phyloP scores from a whole-genome alignment of 805 yeast species.

The Candida gorgasii region DNA sequence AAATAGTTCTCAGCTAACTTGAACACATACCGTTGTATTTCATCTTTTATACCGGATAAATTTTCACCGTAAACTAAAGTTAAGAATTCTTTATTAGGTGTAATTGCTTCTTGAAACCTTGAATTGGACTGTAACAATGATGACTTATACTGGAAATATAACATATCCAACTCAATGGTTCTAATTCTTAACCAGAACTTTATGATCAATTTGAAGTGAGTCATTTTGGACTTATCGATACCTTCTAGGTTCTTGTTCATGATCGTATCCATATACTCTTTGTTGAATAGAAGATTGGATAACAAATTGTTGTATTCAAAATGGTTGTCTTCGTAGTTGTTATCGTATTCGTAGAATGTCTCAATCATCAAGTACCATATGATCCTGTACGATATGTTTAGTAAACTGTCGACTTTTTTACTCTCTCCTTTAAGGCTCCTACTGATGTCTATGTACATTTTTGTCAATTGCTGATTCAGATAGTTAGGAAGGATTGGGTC shows the following conservation, averaged over 20 bases:
- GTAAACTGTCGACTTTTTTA: slow-evolving; percentile 20
- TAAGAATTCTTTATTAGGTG: slow-evolving; percentile 24
- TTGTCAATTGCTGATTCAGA: slow-evolving; percentile 16
- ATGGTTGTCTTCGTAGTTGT: slow-evolving; percentile 24
- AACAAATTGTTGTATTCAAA: slow-evolving; percentile 30
- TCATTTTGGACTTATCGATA: slow-evolving; percentile 1
- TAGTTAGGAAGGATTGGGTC: slow-evolving; percentile 1
- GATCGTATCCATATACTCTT: slow-evolving; percentile 15
- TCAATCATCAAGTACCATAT: slow-evolving; percentile 28
- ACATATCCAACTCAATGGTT: slow-evolving; percentile 25
- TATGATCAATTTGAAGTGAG: slow-evolving; percentile 15
- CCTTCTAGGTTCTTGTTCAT: slow-evolving; percentile 8
- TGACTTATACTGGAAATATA: slow-evolving; percentile 30
- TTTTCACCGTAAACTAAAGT: slow-evolving; percentile 18
- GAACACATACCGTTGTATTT: slow-evolving; percentile 5
- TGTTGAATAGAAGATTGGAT: slow-evolving; percentile 15
- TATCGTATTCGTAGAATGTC: slow-evolving; percentile 20
- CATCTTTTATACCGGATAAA: slow-evolving; percentile 10
- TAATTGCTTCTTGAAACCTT: slow-evolving; percentile 24
- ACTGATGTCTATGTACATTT: slow-evolving; percentile 18
- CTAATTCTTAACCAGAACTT: slow-evolving; percentile 30
- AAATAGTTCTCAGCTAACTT: slow-evolving; percentile 18
- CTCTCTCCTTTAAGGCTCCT: slow-evolving; percentile 20
- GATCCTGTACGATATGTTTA: slow-evolving; percentile 25
- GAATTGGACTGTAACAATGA: slow-evolving; percentile 23